These are phyloP conservation scores for Ampelomyces quisqualis DNA, from an alignment of 2,329 filamentous ascomycete species.

Conservation along the genomic window DNA sequence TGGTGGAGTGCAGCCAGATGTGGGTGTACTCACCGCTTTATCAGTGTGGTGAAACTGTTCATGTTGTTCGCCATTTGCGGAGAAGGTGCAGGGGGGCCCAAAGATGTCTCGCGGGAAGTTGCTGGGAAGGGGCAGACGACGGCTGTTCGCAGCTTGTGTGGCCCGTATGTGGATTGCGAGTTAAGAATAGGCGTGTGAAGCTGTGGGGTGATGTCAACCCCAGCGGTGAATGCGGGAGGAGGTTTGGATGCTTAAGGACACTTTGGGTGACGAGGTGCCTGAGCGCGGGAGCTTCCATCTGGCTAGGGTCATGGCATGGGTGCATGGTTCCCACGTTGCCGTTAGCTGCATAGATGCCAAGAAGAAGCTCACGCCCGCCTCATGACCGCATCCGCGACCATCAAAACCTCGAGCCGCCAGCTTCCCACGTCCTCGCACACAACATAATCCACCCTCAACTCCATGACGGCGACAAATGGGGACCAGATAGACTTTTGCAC, in stretches of 20 bases:
- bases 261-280: slow-evolving; percentile 1
- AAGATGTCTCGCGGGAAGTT: slow-evolving; percentile 23
- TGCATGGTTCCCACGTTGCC: slow-evolving; percentile 11
- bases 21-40: slow-evolving; percentile 76
- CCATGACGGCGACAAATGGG: slow-evolving; percentile 11
- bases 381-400: slow-evolving; percentile 1
- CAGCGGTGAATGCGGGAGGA: background rate
- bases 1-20: background rate
- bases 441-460: background rate
- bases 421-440: background rate
- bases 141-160: slow-evolving; percentile 28
- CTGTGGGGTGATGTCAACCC: background rate
- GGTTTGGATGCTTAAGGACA: background rate
- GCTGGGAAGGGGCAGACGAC: slow-evolving; percentile 25
- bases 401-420: background rate
- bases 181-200: slow-evolving; percentile 1
- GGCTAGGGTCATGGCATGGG: too few species aligned
- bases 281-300: slow-evolving; percentile 1
- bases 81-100: slow-evolving; percentile 32
- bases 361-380: slow-evolving; percentile 1
- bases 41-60: slow-evolving; percentile 95
- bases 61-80: slow-evolving; percentile 75
- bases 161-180: slow-evolving; percentile 1
- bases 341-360: slow-evolving; percentile 21
- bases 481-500: slow-evolving; percentile 57